phyloP scores from a whole-genome alignment of 257 asterid genomes.

The Fraxinus pennsylvanica region DNA sequence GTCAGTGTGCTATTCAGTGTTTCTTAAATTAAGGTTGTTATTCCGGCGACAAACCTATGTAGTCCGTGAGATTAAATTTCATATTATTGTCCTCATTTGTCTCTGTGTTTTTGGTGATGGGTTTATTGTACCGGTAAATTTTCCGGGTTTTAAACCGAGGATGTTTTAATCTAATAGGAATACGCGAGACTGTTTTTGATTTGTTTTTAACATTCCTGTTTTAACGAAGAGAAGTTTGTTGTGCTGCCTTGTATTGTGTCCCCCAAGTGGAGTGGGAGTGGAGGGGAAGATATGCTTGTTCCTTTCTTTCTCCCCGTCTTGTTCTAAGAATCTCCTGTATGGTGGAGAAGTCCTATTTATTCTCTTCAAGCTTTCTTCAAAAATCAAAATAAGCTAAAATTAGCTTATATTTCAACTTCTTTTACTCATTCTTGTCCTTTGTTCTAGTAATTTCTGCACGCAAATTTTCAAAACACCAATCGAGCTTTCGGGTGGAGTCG shows the following conservation, averaged over 20 bases:
- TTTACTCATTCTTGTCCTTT: not conserved
- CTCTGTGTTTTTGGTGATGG: not conserved
- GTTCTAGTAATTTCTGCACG: not conserved
- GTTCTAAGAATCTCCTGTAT: not conserved
- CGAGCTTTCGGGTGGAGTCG: too few species aligned
- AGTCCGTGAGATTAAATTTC: not conserved
- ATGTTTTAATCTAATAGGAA: not conserved
- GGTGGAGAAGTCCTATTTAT: not conserved
- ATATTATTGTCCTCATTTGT: not conserved
- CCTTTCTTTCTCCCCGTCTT: not conserved
- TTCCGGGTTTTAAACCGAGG: not conserved
- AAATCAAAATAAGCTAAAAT: not conserved
- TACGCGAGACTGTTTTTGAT: not conserved
- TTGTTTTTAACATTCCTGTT: not conserved
- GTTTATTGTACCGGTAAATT: not conserved
- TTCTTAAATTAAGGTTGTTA: not conserved
- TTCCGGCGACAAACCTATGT: not conserved
- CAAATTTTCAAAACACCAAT: not conserved
- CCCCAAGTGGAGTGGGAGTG: constrained; percentile 4
- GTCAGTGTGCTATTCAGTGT: not conserved
- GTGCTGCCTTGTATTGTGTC: not conserved
- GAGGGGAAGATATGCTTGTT: constrained; percentile 3
- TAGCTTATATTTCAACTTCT: not conserved
- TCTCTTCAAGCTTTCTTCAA: not conserved
- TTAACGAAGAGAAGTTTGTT: not conserved